These are phyloP conservation scores for Komagataella mondaviorum DNA, from an alignment of 805 yeast species.

Conservation along the genomic window DNA sequence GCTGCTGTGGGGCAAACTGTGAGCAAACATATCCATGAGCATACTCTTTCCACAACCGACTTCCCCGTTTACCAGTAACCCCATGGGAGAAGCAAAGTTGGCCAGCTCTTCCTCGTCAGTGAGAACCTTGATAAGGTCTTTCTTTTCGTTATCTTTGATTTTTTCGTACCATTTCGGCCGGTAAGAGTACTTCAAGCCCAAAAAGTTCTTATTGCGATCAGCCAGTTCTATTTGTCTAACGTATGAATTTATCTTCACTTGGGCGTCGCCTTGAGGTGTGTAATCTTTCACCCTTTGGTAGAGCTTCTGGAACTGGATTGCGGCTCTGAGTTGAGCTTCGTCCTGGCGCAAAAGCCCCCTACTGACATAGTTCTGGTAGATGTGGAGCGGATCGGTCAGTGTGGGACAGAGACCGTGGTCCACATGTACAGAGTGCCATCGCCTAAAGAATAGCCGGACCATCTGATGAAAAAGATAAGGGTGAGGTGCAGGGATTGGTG, in stretches of 20 bases:
- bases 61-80: constrained; percentile 48
- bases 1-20: constrained; percentile 44
- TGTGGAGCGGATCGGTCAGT: constrained; percentile 47
- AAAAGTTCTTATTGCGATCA: constrained; percentile 6
- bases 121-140: constrained; percentile 32
- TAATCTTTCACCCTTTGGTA: constrained; percentile 48
- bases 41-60: constrained; percentile 69
- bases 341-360: constrained; percentile 41
- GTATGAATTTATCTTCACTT: constrained; percentile 25
- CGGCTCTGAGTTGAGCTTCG: constrained; percentile 46
- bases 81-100: constrained; percentile 47
- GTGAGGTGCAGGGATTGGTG: background rate
- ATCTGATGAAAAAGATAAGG: background rate
- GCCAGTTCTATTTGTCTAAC: constrained; percentile 16
- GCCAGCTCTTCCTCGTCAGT: constrained; percentile 49
- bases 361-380: constrained; percentile 40
- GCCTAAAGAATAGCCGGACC: background rate
- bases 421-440: background rate
- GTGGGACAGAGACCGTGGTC: background rate
- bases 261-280: constrained; percentile 34
- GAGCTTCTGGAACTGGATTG: constrained; percentile 46
- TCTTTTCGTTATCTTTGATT: constrained; percentile 4
- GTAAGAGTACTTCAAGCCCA: constrained; percentile 15
- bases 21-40: constrained; percentile 62
- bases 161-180: constrained; percentile 16